Evolutionary conservation across 2,329 filamentous ascomycete genomes (phyloP).

Genomic region (Pezicula carpinea): DNA sequence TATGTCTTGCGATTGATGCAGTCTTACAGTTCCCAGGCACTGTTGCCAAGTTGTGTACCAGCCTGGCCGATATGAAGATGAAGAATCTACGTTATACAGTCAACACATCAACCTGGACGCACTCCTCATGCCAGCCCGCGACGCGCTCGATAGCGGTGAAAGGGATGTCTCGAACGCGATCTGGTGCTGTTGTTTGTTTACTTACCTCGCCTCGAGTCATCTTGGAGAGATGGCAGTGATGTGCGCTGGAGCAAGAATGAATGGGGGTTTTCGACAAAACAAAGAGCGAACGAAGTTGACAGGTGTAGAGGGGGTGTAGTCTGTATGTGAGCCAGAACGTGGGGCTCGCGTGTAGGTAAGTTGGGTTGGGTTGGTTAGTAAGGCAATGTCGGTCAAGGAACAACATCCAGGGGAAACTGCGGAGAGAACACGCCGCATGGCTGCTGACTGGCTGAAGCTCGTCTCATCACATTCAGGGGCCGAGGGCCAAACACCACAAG

Average conservation of each 20-base stretch:
- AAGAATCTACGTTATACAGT: conserved; percentile 44
- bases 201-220: conserved; percentile 19
- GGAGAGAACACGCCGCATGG: too few species aligned
- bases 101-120: background rate
- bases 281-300: too few species aligned
- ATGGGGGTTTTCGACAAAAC: too few species aligned
- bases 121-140: background rate
- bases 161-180: background rate
- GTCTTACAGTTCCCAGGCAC: conserved; percentile 64
- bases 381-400: too few species aligned
- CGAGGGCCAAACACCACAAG: too few species aligned
- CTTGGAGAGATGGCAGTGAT: conserved; percentile 5
- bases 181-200: too few species aligned
- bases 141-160: background rate
- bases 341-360: too few species aligned
- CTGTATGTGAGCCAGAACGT: too few species aligned
- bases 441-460: background rate
- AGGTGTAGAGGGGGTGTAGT: too few species aligned
- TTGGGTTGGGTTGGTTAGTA: too few species aligned
- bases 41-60: conserved; percentile 63
- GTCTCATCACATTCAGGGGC: background rate
- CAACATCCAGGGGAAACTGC: too few species aligned
- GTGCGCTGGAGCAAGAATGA: background rate
- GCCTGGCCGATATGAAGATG: conserved; percentile 67
- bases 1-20: background rate